Evolutionary conservation across 257 asterid species (phyloP).

Genomic region (Prunella vulgaris): DNA sequence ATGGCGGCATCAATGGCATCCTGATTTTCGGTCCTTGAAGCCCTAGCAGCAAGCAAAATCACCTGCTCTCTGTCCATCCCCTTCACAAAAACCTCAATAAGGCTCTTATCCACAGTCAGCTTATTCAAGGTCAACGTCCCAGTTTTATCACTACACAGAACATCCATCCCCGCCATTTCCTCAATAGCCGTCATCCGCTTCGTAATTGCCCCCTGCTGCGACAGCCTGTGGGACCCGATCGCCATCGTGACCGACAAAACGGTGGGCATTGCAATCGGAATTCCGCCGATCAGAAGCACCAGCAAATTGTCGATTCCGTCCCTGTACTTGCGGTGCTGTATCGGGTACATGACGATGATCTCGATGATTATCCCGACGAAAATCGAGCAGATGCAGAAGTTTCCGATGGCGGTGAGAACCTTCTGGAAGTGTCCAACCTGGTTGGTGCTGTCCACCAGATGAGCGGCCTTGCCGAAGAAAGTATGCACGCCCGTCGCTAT

Average conservation of each 20-base stretch:
- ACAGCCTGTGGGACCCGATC: slow-evolving; percentile 83
- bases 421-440: slow-evolving; percentile 94
- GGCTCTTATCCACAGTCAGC: slow-evolving; percentile 68
- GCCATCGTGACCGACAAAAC: slow-evolving; percentile 95
- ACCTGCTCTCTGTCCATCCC: slow-evolving; percentile 75
- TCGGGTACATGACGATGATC: slow-evolving; percentile 85
- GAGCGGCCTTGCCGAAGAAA: slow-evolving; percentile 98
- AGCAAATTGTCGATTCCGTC: slow-evolving; percentile 86
- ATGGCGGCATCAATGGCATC: slow-evolving; percentile 95
- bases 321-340: slow-evolving; percentile 80
- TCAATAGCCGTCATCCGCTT: slow-evolving; percentile 96
- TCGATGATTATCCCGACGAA: slow-evolving; percentile 70
- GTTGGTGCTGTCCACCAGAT: slow-evolving; percentile 89
- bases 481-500: slow-evolving; percentile 96
- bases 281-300: slow-evolving; percentile 86
- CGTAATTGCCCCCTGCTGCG: slow-evolving; percentile 93
- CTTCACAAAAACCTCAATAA: slow-evolving; percentile 67
- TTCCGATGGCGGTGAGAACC: slow-evolving; percentile 89
- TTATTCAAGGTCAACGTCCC: slow-evolving; percentile 89
- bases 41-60: slow-evolving; percentile 76
- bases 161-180: slow-evolving; percentile 99
- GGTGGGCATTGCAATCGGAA: slow-evolving; percentile 96
- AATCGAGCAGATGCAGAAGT: slow-evolving; percentile 91
- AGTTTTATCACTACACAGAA: slow-evolving; percentile 87
- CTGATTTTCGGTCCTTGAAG: slow-evolving; percentile 84